Evolutionary conservation across 2,329 filamentous ascomycete species (phyloP).

Genomic region (Camillea tinctor): DNA sequence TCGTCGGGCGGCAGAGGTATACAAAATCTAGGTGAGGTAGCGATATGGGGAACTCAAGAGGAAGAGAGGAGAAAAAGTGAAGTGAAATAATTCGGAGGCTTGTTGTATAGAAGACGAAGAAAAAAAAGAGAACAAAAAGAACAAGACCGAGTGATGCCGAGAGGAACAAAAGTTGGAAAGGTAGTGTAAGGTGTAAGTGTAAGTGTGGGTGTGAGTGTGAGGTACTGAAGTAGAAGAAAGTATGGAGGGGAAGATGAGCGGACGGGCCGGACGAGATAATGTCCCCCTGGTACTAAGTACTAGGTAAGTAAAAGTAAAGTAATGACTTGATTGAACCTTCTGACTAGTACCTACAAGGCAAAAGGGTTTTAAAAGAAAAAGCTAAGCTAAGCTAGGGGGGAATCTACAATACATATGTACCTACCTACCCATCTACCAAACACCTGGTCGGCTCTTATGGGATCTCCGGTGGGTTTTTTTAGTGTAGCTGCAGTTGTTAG

Average conservation of each 20-base stretch:
- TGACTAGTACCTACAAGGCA: no score
- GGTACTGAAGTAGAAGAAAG: no score
- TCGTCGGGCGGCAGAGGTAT: conserved; percentile 16
- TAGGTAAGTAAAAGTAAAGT: no score
- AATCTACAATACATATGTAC: conserved; percentile 1
- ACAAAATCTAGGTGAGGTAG: conserved; percentile 2
- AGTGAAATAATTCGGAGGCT: conserved; percentile 6
- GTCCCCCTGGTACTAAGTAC: no score
- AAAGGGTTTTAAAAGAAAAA: no score
- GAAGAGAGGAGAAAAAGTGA: conserved; percentile 6
- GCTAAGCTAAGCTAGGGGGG: conserved; percentile 10
- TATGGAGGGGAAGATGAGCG: conserved; percentile 13
- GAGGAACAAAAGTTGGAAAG: conserved; percentile 2
- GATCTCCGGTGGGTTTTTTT: background rate
- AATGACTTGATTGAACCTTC: background rate
- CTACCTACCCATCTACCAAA: background rate
- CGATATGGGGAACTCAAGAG: conserved; percentile 10
- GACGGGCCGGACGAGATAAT: conserved; percentile 16
- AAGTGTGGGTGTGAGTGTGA: no score
- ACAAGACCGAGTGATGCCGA: conserved; percentile 7
- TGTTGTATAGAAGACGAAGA: conserved; percentile 12
- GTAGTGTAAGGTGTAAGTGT: conserved; percentile 4
- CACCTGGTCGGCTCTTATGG: background rate
- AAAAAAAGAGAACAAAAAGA: no score
- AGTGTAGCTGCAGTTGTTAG: no score